Base-by-base conservation (phyloP, 2,329 filamentous ascomycete genomes). In the Aaosphaeria arxii region DNA sequence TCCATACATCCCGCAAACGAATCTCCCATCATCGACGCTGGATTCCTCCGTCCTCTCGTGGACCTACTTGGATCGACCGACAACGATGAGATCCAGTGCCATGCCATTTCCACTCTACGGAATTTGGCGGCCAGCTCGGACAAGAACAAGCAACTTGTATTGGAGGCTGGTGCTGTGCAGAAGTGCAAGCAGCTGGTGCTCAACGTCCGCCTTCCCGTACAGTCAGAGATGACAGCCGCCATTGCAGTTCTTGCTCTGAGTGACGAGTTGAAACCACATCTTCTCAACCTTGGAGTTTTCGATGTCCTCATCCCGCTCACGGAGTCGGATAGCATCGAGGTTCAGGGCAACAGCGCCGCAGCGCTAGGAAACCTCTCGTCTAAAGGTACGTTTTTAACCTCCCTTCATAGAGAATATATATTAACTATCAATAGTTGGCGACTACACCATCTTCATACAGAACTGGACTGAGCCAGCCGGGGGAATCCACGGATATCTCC, bases 161-260 rank as follows among this genome's bases (percentile, higher is more conserved):
- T 99, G 43, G 91, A 97, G 71, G 94, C 94, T 32, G 94, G 94
- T 28, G 94, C 94, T 2, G 94, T 99, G 36, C 91, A 97, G 68
- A 97, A 97, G 71, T 99, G 94, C 84, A 97, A 96, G 74, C 90
- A 97, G 66, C 80, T 99, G 45, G 91, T 99, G 28, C 78, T 99
- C 13, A 87, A 95, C 47, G 94, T 97, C 3, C 91, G 94, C 0
- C 81, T 97, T 43, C 92, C 89, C 36, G 94, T 99, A 2, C 94
- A 99, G 69, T 96, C 91, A 2, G 94, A 99, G 71, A 99, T 99
- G 94, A 99, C 94, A 4, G 94, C 94, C n/a, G 94, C 94, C 1
- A 96, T 99, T 71, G 94, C 94, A 35, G 94, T 99, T 11, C 80
- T 99, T 54, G 94, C 94, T 13, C 76, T 99, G 44, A 96, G 92